Base-by-base conservation (phyloP, 2,329 filamentous ascomycete genomes). In the Penicillium concentricum region DNA sequence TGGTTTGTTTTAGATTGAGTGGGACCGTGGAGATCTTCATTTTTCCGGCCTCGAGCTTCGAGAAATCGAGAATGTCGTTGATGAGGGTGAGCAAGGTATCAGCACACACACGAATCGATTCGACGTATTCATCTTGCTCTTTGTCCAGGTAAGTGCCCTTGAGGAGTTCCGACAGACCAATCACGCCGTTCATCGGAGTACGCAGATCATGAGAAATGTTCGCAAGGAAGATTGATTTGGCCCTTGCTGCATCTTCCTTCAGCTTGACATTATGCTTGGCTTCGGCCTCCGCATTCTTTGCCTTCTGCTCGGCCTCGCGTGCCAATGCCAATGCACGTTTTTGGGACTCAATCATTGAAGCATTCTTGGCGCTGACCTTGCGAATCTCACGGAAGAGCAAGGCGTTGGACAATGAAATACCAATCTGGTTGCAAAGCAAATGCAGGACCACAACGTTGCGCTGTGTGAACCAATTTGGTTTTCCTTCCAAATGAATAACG, bases 151-250 rank as follows among this genome's bases (percentile, higher is more conserved):
- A 72, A 10, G 83, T 87, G 8, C 78, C 78, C 64, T 87, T 87
- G 22, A 87, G 76, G 42, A 87, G 73, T 64, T 87, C 84, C 3
- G 81, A 84, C 74, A 87, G 83, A 34, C 94, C 94, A 67, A 99
- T 81, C 47, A 97, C 97, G 13, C 93, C 94, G 69, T 97, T 97
- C 56, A 97, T 81, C 0, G 94, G 94, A 1, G 94, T 99, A 71
- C 96, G 95, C 35, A 99, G 81, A 73, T 97, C 86, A 64, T 89
- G 86, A 1, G 83, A 87, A 49, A 97, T 96, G 67, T 97, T 97
- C 18, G 94, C 94, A 61, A 99, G 95, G 77, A 97, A 97, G 9
- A 97, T 81, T 0, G 94, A 97, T 77, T 99, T 99, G 1, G 84
- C 84, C 66, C 81, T 85, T 8, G 85, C 84, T 22, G 85, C 85